Evolutionary conservation across 2,329 filamentous ascomycete genomes (phyloP).

Genomic region (Cadophora sp.): DNA sequence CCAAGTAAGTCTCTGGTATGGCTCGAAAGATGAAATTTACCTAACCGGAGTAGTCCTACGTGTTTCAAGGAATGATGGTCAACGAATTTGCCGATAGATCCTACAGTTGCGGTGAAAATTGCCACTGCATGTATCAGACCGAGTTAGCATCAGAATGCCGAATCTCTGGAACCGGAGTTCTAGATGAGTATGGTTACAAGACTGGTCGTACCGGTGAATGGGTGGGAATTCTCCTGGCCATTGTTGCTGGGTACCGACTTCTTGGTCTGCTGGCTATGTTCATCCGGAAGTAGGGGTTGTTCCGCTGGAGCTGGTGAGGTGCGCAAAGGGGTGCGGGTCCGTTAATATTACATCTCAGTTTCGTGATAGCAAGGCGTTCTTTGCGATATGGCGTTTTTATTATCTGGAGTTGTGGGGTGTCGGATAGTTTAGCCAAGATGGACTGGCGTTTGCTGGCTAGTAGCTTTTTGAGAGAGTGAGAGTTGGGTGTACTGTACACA

Average conservation of each 20-base stretch:
- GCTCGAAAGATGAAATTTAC: too few relatives aligned
- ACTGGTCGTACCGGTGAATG: constrained; percentile 69
- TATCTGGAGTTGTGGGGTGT: background rate
- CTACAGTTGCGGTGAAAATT: constrained; percentile 62
- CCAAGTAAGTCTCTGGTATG: constrained; percentile 55
- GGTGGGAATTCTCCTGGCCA: constrained; percentile 79
- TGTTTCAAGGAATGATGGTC: constrained; percentile 93
- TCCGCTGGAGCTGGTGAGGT: background rate
- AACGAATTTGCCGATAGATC: constrained; percentile 76
- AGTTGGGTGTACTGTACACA: constrained; percentile 7
- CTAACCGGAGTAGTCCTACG: constrained; percentile 58
- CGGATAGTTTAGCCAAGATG: background rate
- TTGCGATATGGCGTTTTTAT: background rate
- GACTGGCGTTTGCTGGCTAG: background rate
- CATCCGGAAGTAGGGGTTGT: constrained; percentile 41
- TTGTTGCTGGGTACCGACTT: constrained; percentile 75
- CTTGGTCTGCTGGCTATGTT: constrained; percentile 69
- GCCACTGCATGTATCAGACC: constrained; percentile 73
- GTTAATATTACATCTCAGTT: background rate
- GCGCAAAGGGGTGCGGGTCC: background rate
- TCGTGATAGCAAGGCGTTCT: background rate
- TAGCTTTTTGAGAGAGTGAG: background rate
- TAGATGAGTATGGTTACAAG: constrained; percentile 73
- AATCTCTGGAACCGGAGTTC: constrained; percentile 74
- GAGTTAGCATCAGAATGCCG: constrained; percentile 67